Evolutionary conservation across 441 rosid species (phyloP), one percentile per base, ranked within the genome.

Genomic region (Gossypium laxum): DNA sequence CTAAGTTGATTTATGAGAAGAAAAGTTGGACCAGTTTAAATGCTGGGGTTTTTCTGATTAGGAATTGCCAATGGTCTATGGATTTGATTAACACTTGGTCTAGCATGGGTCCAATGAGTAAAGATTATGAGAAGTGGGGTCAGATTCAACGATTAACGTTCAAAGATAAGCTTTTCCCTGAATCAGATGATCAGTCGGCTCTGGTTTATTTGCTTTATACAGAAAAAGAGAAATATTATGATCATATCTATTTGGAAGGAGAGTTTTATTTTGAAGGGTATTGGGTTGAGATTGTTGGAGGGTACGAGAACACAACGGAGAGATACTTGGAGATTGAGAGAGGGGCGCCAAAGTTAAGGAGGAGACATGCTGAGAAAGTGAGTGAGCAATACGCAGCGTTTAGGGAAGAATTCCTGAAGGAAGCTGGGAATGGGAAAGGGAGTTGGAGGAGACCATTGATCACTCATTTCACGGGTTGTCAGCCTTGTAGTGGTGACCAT

Each of bases 21-120:
- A 85, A 82, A 75, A 91, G 97, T 43, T 93, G 96, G 98, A 89
- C 94, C 7, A 83, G 88, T 70, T 66, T 93, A 11, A 91, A 93
- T 74, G 89, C 96, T 59, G 92, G 96, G 65, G 83, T 86, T 22
- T 87, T 92, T 77, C 57, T 91, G 17, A 85, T 89, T 15, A 79
- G 96, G 5, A 91, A 89, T 73, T 91, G 96, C 75, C 97, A 91
- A 74, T 93, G 98, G 98, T 91, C 97, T 6, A 85, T 93, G 90
- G 94, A 93, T 51, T 85, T 93, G 34, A 81, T 93, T 71, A 85
- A 88, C 22, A 76, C 61, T 3, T 93, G 97, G 97, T 85, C 88
- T 51, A 69, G 72, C 0, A 87, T 82, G 85, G 97, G 97, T 11
- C 97, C 97, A 0, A 81, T 84, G 38, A 47, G 83, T 15, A 58